phyloP scores from a whole-genome alignment of 1,284 basidiomycete genomes.

The Polyporus tsugae region DNA sequence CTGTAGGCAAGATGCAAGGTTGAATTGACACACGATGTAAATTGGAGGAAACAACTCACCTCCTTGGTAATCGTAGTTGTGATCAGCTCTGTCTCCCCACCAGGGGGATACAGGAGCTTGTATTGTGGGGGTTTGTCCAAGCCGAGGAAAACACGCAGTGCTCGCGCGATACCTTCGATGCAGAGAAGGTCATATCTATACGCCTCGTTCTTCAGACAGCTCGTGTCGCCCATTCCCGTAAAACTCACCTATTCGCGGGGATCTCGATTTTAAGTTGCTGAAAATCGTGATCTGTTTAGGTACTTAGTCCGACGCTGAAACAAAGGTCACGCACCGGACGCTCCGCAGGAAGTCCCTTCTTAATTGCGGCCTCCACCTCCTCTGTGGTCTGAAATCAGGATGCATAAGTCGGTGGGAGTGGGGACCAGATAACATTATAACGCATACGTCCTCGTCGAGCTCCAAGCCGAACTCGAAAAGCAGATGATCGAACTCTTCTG shows the following conservation, averaged over 20 bases:
- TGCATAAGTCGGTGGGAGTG: conserved; percentile 17
- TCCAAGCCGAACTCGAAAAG: conserved; percentile 99
- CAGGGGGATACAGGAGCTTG: conserved; percentile 72
- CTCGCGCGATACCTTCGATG: conserved; percentile 94
- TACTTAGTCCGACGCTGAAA: too few relatives aligned
- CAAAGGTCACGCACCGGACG: conserved; percentile 68
- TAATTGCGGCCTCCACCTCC: conserved; percentile 84
- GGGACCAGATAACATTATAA: neutral
- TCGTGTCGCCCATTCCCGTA: conserved; percentile 11
- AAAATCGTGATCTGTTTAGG: conserved; percentile 9
- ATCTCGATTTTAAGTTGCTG: conserved; percentile 99
- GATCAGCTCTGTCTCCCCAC: conserved; percentile 72
- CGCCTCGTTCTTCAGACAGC: conserved; percentile 7
- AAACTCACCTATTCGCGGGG: conserved; percentile 86
- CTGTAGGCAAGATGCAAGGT: conserved; percentile 48
- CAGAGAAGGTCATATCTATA: conserved; percentile 96
- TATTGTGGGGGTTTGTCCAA: conserved; percentile 78
- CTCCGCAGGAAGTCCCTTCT: conserved; percentile 83
- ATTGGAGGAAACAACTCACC: conserved; percentile 52
- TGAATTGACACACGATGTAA: neutral
- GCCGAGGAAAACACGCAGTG: conserved; percentile 87
- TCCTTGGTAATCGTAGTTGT: conserved; percentile 75
- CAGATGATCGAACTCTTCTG: conserved; percentile 94
- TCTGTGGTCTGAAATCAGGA: conserved; percentile 76
- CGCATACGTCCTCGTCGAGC: conserved; percentile 93